Base-by-base conservation (phyloP, 202 grass and related monocot genomes). In the Cymbopogon flexuosus region DNA sequence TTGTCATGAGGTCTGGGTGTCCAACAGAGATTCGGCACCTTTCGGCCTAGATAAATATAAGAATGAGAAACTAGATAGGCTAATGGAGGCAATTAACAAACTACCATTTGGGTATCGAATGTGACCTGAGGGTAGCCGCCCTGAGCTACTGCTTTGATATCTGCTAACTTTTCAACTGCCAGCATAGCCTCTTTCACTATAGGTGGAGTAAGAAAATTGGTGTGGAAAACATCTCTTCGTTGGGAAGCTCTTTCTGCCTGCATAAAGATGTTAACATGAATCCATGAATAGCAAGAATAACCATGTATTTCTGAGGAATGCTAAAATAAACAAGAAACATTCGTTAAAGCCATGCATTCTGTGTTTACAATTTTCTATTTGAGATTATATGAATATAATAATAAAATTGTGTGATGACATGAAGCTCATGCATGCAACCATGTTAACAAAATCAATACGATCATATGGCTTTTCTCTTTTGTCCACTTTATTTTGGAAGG, bases 71-170 rank as follows among this genome's bases (percentile, higher is more conserved):
- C 9, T 36, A 79, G 7, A 79, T 47, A 52, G 14, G 24, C 3
- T 56, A 75, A 85, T 30, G 22, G 36, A 79, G 30, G 12, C 41
- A 45, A 46, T 15, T 18, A 76, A 58, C 4, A 34, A 52, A 60
- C 65, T 71, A 78, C 34, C 43, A 80, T 75, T 62, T 39, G 36
- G 13, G 27, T 62, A 29, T 68, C 5, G 18, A 75, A 74, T 62
- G 75, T 59, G 60, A 99, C 96, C 88, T 93, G 84, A 12, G 92
- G 96, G 85, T 99, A 99, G 79, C 92, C 92, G 73, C 96, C 96
- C 61, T 99, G 96, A 68, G 88, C 84, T 89, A 91, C 79, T 66
- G 87, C 90, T 81, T 93, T 93, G 47, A 91, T 81, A 88, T 90
- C 86, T 11, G 84, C 81, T 43, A 93, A 87, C 54, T 93, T 99